Evolutionary conservation across 148 eudicot species (phyloP), one percentile per base, ranked within the genome.

Genomic region (Pouteria glomerata): DNA sequence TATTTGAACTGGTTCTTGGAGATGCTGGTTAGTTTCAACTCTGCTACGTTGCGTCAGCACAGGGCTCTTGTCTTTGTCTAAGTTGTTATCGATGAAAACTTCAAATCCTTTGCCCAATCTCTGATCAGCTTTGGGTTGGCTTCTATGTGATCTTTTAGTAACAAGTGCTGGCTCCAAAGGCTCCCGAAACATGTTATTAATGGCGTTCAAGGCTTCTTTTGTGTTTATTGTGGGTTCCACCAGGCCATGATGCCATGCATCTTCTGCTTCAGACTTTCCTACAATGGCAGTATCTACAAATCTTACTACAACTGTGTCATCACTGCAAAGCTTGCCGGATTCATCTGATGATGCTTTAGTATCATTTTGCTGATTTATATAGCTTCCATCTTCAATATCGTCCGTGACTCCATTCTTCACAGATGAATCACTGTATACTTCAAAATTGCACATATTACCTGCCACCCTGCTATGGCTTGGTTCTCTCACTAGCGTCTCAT

Each of bases 201-300:
- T 91, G 70, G 79, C 92, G 73, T 83, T 76, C 96, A 95, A 88
- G 42, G 96, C 99, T 82, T 95, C 92, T 83, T 90, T 91, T 68
- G 93, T 80, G 77, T 91, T 95, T 33, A 95, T 73, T 12, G 99
- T 95, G 44, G 99, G 97, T 21, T 95, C 99, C 57, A 95, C 96
- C 51, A 91, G 83, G 26, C 99, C 99, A 78, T 95, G 97, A 76
- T 95, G 98, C 70, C 96, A 75, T 42, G 91, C 91, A 88, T 91
- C 86, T 80, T 95, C 98, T 68, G 86, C 86, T 78, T 78, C 82
- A 44, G 96, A 85, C 78, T 75, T 88, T 51, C 96, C 93, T 70
- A 82, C 80, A 50, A 88, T 80, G 41, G 96, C 96, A 70, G 93
- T 88, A 80, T 83, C 90, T 67, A 89, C 92, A 80, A 95, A 95